Evolutionary conservation across 1,139 yeast genomes (phyloP), one percentile per base, ranked within the genome.

Genomic region (Scheffersomyces stambukii): DNA sequence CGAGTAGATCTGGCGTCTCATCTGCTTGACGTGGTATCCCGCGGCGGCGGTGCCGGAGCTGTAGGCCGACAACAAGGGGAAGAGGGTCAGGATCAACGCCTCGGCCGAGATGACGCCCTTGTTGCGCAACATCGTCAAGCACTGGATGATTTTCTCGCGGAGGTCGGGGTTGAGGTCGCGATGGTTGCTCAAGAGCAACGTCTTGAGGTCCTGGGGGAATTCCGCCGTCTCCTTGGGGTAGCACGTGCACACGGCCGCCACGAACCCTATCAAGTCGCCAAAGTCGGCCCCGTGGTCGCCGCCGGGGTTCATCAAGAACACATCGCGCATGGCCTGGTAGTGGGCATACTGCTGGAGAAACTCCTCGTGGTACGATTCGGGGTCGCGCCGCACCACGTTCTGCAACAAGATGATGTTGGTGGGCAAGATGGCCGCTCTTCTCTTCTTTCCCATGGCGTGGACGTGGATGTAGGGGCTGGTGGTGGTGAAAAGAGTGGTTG

Each of bases 291-390:
- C 71, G 41, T 79, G 76, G 28, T 81, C 79, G 27, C 77, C 77
- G 2, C 75, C 69, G 5, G 83, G 82, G 53, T 81, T 78, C 43
- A 74, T 62, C 54, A 85, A 63, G 48, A 85, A 86, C 37, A 93
- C 81, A 50, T 89, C 96, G 52, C 95, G 66, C 33, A 88, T 63
- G 1, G 97, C 83, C 52, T 83, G 88, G 56, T 91, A 91, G 54
- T 93, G 98, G 31, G 91, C 75, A 54, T 81, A 86, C 53, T 93
- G 98, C 46, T 88, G 93, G 28, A 81, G 54, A 56, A 91, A 91
- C 57, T 91, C 99, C 56, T 93, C 98, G 40, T 77, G 77, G 55
- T 91, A 93, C 0, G 97, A 86, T 38, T 76, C 82, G 3, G 98
- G 97, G 52, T 91, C 98, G 45, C 96, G 70, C 50, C 89, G 81